Evolutionary conservation across 2,329 filamentous ascomycete genomes (phyloP), one percentile per base, ranked within the genome.

Genomic region (Phialophora chinensis): DNA sequence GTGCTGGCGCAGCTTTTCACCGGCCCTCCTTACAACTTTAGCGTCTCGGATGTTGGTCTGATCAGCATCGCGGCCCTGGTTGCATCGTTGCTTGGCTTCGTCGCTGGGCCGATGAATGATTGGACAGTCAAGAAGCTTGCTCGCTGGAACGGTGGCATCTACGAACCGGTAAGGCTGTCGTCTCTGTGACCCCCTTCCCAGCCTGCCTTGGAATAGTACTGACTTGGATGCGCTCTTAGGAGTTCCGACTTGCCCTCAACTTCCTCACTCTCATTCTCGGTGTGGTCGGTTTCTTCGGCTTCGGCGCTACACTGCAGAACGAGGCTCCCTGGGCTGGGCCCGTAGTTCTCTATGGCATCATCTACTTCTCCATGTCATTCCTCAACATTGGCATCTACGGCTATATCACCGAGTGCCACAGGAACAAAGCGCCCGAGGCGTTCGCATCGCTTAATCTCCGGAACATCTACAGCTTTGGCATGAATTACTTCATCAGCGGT

Each of bases 61-160:
- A 66, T 69, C 61, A 66, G 64, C n/a, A 62, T 69, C n/a, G 61
- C 64, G 23, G 50, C 66, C 5, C 25, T 68, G 54, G 60, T 68
- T 20, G 66, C 62, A 8, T 65, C 62, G 10, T 57, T 68, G 25
- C 47, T 65, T 35, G 63, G 58, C 8, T 66, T 64, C 33, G 33
- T 65, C 17, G 62, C 59, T 73, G n/a, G 75, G 72, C 23, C 72
- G 1, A 50, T 77, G 23, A 75, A 73, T 2, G 77, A 79, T 64
- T 69, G 67, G 50, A 58, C 77, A 12, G 72, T 74, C 2, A 73
- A 80, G 23, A 74, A 69, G 61, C 72, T 83, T 1, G 79, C 81
- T 0, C 76, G 79, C 4, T 76, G 79, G 42, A 82, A 81, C 69
- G 73, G 76, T 20, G 80, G 80, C 31, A 74, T 79, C 63, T 71